Percentiles rank a stretch among this genome's conserved stretches.
Conservation (phyloP, 1,139 yeast species). For the Taiozyma onychis region DNA sequence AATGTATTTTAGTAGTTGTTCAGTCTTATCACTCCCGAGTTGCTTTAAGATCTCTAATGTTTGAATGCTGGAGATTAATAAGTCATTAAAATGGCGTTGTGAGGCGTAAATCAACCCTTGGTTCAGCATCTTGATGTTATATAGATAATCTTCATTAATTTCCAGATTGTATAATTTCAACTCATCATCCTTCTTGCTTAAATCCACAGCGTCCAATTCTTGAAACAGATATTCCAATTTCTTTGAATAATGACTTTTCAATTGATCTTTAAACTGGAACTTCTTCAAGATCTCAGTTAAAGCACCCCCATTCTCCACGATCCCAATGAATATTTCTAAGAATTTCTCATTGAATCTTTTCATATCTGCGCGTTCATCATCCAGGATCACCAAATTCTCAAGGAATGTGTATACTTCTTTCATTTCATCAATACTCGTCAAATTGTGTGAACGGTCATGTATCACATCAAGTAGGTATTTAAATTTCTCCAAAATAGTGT, state of each 20-base stretch:
- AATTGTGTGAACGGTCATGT: not conserved
- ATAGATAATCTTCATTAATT: conserved; percentile 2
- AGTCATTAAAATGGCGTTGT: conserved; percentile 4
- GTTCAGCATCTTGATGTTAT: conserved; percentile 4
- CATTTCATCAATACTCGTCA: conserved; percentile 1
- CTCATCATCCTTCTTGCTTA: not conserved
- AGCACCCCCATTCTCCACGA: not conserved
- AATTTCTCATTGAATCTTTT: not conserved
- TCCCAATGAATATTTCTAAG: not conserved
- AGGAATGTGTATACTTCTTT: not conserved
- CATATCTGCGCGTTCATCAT: not conserved
- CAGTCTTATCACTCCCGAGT: not conserved
- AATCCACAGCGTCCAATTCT: not conserved
- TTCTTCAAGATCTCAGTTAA: not conserved
- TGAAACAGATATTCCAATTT: not conserved
- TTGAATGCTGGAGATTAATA: not conserved
- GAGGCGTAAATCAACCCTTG: conserved; percentile 5
- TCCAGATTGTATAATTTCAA: conserved; percentile 4
- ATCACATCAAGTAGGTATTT: conserved; percentile 1
- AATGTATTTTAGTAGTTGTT: not conserved
- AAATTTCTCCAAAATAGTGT: conserved; percentile 1
- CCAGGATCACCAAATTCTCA: not conserved
- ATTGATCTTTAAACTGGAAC: not conserved
- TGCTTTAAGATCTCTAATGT: not conserved
- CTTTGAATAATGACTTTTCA: not conserved